phyloP scores from a whole-genome alignment of 768 basidiomycete species.

The Agrocybe praecox region DNA sequence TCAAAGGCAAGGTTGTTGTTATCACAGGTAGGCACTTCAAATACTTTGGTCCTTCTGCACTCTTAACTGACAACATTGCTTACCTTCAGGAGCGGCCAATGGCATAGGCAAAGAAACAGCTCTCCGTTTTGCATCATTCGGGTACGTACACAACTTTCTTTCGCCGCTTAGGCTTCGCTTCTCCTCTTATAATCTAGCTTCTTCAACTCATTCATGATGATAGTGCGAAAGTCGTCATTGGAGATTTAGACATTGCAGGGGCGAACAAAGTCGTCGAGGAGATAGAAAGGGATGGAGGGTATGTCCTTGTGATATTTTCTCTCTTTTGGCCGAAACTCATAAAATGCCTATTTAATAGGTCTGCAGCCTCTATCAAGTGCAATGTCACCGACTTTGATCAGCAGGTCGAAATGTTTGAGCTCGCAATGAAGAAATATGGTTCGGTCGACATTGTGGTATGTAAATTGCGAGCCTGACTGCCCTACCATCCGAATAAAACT shows the following conservation, averaged over 20 bases:
- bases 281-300: conserved; percentile 48
- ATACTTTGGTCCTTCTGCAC: not conserved
- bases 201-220: not conserved
- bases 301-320: conserved; percentile 11
- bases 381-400: conserved; percentile 59
- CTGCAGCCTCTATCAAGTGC: conserved; percentile 44
- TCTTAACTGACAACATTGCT: not conserved
- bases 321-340: not conserved
- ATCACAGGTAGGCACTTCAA: conserved; percentile 45
- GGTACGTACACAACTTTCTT: conserved; percentile 33
- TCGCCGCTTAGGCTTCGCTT: not conserved
- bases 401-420: conserved; percentile 52
- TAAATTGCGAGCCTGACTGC: not conserved
- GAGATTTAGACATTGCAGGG: conserved; percentile 45
- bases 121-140: conserved; percentile 50
- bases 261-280: conserved; percentile 41
- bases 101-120: conserved; percentile 59
- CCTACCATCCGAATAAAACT: not conserved
- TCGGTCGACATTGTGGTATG: conserved; percentile 57
- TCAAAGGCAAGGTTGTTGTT: conserved; percentile 49
- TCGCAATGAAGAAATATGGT: conserved; percentile 46
- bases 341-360: conserved; percentile 27
- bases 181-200: not conserved
- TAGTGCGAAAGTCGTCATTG: conserved; percentile 47
- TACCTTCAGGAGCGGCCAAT: conserved; percentile 44